Base-by-base conservation (phyloP, 73 alveolate genomes). In the Breviolum minutum region DNA sequence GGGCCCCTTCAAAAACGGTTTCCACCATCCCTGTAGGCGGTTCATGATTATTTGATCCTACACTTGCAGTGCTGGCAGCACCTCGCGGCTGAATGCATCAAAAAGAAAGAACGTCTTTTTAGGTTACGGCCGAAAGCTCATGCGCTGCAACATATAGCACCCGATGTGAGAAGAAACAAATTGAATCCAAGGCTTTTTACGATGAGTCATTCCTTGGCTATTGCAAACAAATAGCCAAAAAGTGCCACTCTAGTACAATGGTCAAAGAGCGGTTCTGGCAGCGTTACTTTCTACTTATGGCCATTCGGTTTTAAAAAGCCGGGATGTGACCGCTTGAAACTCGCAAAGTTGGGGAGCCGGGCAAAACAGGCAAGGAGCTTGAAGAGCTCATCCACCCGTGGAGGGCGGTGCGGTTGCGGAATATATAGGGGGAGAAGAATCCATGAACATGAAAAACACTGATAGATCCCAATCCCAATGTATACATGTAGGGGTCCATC, bases 21-120 rank as follows among this genome's bases (percentile, higher is more conserved):
- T 11, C 17, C 24, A 13, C 74, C 17, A 17, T 11, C 17, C 17
- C 11, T 66, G 74, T 66, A 76, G 86, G 86, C 54, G 8, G 12
- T 76, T 7, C 14, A 76, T 62, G 9, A 14, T 29, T 29, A 26
- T 26, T 8, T 76, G 12, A 7, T n/a, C 19, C 62, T 6, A n/a
- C 86, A 76, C 62, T 30, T 80, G 40, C 89, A 80, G 20, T 80
- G 69, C n/a, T 80, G 89, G 89, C 89, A 80, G 20, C 89, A 80
- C 68, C 48, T 80, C 32, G 89, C 89, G 24, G 16, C 4, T 16
- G 5, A 40, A n/a, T 80, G 89, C 60, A 64, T 8, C 7, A 16
- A 6, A 7, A 29, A 14, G 69, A 16, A 32, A 3, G 7, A 10
- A 11, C 6, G 30, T 27, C 60, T 80, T 22, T 80, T 80, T 40